A percentile compares a stretch with the other conserved stretches of the same genome.
Conservation (phyloP, 2,329 filamentous ascomycete genomes). For the Aaosphaeria arxii region DNA sequence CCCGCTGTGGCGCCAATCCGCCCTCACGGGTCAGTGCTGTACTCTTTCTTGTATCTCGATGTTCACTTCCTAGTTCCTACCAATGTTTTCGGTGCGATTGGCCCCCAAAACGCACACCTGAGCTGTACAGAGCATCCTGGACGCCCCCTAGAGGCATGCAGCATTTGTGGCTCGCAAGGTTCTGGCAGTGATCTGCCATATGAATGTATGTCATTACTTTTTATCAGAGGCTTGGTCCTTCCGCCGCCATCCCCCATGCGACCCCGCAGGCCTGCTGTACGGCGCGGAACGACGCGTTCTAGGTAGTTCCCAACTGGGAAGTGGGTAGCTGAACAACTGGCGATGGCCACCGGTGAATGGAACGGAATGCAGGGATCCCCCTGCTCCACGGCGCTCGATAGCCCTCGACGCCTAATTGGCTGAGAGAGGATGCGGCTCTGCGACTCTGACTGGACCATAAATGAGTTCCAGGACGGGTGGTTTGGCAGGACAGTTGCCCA, state of each 20-base stretch:
- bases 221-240: constrained; percentile 18
- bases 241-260: constrained; percentile 17
- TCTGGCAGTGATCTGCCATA: constrained; percentile 21
- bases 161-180: neutral
- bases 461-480: constrained; percentile 19
- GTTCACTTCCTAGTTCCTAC: no score
- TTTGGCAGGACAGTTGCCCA: constrained; percentile 5
- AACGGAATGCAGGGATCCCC: constrained; percentile 10
- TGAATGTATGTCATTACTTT: constrained; percentile 12
- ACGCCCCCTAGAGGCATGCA: no score
- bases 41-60: no score
- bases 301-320: constrained; percentile 8
- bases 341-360: constrained; percentile 26
- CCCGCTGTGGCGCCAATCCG: no score
- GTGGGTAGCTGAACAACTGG: constrained; percentile 26
- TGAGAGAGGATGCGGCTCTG: constrained; percentile 32
- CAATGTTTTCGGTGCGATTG: no score
- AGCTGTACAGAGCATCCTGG: no score
- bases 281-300: constrained; percentile 12
- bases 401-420: constrained; percentile 1
- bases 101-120: no score
- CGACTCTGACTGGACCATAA: constrained; percentile 24
- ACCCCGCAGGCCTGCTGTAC: constrained; percentile 16
- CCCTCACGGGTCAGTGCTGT: no score
- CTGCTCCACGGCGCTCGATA: neutral